Evolutionary conservation across 371 early-diverging fungal genomes (phyloP).

Genomic region (Syncephalastrum monosporum): DNA sequence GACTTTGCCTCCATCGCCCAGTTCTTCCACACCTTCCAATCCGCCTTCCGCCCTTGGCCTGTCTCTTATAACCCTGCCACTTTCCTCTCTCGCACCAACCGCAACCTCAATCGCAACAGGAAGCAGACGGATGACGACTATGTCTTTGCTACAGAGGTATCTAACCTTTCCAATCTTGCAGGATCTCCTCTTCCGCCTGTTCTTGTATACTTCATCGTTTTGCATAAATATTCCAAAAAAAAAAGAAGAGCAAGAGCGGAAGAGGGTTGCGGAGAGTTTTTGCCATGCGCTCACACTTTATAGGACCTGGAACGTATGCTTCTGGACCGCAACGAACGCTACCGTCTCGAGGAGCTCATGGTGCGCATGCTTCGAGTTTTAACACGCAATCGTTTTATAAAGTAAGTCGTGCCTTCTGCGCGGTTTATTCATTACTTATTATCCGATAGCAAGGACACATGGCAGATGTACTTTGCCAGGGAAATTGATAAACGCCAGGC

Average conservation of each 20-base stretch:
- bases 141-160: constrained; percentile 35
- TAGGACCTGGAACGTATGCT: constrained; percentile 49
- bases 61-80: constrained; percentile 12
- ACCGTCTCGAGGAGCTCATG: constrained; percentile 38
- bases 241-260: no score
- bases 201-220: not conserved
- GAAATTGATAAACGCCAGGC: constrained; percentile 51
- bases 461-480: constrained; percentile 54
- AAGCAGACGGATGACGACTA: constrained; percentile 17
- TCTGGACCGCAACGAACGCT: constrained; percentile 27
- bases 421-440: not conserved
- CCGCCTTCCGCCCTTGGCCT: constrained; percentile 48
- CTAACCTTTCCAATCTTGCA: not conserved
- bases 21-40: constrained; percentile 44
- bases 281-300: constrained; percentile 15
- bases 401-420: constrained; percentile 17
- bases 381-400: constrained; percentile 43
- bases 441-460: constrained; percentile 50
- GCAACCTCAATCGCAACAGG: constrained; percentile 2
- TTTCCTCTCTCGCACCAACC: constrained; percentile 5
- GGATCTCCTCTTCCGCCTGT: constrained; percentile 3
- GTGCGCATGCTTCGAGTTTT: constrained; percentile 38
- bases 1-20: constrained; percentile 49
- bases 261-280: no score
- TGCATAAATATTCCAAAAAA: no score